Conservation (phyloP, 352 stramenopile genomes). For the Globisporangium okanoganense region DNA sequence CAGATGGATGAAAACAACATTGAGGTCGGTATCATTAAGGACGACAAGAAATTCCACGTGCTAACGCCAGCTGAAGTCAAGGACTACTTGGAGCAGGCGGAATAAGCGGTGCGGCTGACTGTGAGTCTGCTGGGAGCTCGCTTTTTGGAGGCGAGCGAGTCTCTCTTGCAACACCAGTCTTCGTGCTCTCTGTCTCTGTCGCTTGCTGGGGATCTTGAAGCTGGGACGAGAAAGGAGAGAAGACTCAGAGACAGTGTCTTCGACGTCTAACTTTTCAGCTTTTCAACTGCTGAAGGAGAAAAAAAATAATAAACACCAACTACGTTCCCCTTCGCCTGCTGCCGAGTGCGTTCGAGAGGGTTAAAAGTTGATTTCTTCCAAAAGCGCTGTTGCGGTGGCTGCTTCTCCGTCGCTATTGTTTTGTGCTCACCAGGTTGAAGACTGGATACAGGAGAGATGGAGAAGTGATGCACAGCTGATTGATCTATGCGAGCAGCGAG, state of each 20-base stretch:
- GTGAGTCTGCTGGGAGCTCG: neutral
- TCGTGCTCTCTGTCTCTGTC: neutral
- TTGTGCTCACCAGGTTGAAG: neutral
- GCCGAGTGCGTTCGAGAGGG: neutral
- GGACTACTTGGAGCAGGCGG: conserved; percentile 99
- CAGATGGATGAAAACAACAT: conserved; percentile 99
- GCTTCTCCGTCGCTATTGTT: neutral
- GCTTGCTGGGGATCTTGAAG: neutral
- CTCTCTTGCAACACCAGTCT: neutral
- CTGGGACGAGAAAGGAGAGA: neutral
- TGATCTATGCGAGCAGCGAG: conserved; percentile 20
- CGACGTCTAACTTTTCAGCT: conserved; percentile 2
- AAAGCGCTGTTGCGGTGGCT: neutral
- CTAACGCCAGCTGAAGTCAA: conserved; percentile 97
- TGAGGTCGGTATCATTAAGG: conserved; percentile 97
- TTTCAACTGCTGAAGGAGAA: neutral
- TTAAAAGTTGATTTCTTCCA: neutral
- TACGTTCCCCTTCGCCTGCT: conserved; percentile 1
- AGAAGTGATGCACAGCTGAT: neutral
- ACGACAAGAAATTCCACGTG: conserved; percentile 96
- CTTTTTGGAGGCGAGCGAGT: neutral
- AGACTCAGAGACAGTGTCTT: neutral
- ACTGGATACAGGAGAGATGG: neutral
- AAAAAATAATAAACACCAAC: conserved; percentile 7
- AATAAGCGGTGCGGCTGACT: conserved; percentile 75